phyloP scores from a whole-genome alignment of 768 basidiomycete species.

The Fomitopsis pulvina region DNA sequence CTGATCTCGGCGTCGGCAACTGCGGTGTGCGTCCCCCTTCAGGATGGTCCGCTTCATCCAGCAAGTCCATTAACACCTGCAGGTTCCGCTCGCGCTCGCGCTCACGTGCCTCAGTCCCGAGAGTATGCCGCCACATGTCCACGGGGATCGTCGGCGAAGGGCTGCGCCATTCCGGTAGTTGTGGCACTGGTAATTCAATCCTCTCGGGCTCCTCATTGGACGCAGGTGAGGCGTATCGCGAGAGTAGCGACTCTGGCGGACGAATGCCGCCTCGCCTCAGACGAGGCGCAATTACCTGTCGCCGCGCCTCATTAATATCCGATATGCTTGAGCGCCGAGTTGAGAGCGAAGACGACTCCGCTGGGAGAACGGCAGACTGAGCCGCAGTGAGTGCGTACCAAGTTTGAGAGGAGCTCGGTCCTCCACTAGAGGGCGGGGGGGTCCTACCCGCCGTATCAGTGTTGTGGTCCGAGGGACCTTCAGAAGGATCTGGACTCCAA shows the following conservation, averaged over 20 bases:
- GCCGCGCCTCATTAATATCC: slow-evolving; percentile 9
- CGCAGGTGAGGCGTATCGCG: slow-evolving; percentile 17
- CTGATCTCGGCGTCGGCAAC: neutral
- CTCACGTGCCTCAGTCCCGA: neutral
- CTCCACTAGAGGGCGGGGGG: slow-evolving; percentile 1
- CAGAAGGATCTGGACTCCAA: neutral
- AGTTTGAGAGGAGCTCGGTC: slow-evolving; percentile 18
- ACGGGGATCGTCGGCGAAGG: neutral
- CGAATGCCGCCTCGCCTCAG: slow-evolving; percentile 63
- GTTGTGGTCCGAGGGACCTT: neutral
- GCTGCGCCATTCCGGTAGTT: neutral
- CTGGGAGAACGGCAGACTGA: neutral
- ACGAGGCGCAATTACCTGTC: slow-evolving; percentile 32
- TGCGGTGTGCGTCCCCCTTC: neutral
- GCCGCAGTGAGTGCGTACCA: slow-evolving; percentile 17
- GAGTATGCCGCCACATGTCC: neutral
- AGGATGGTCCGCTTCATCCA: neutral
- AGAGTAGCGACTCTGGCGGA: slow-evolving; percentile 54
- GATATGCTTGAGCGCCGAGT: slow-evolving; percentile 1
- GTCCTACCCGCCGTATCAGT: neutral
- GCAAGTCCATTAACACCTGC: neutral
- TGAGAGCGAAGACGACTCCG: neutral
- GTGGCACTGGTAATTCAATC: neutral
- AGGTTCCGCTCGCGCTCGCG: neutral
- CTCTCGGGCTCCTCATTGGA: neutral